A percentile compares a stretch with the other conserved stretches of the same genome.
Evolutionary conservation across 805 yeast species (phyloP).

Genomic region (Candida saitoana): DNA sequence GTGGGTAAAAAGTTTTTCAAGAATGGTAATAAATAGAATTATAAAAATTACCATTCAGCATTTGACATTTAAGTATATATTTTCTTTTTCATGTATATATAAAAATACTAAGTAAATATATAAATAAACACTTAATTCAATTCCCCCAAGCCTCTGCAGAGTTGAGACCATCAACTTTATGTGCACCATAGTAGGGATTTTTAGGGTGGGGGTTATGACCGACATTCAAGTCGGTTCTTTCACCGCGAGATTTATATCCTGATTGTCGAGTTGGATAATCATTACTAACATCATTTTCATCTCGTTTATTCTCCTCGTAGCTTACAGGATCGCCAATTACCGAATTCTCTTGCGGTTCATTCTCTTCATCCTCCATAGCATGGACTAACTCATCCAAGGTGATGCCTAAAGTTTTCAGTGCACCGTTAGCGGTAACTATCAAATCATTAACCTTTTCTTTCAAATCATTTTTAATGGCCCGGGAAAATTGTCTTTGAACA

Average conservation of each 20-base stretch:
- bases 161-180: constrained; percentile 1
- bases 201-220: background rate
- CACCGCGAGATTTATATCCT: background rate
- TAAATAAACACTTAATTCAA: background rate
- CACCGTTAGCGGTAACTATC: constrained; percentile 6
- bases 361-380: constrained; percentile 1
- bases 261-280: background rate
- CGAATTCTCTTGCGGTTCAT: background rate
- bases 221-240: background rate
- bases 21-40: constrained; percentile 15
- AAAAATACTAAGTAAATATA: background rate
- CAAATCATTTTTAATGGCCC: constrained; percentile 44
- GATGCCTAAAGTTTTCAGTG: background rate
- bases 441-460: constrained; percentile 21
- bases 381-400: constrained; percentile 1
- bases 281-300: background rate
- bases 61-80: too few species aligned
- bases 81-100: background rate
- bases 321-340: background rate
- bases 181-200: background rate
- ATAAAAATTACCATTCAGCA: too few species aligned
- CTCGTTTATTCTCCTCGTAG: background rate
- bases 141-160: constrained; percentile 5
- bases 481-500: constrained; percentile 47
- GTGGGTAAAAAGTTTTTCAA: constrained; percentile 61